Base-by-base conservation (phyloP, 1,139 yeast genomes). In the Geotrichum candidum region DNA sequence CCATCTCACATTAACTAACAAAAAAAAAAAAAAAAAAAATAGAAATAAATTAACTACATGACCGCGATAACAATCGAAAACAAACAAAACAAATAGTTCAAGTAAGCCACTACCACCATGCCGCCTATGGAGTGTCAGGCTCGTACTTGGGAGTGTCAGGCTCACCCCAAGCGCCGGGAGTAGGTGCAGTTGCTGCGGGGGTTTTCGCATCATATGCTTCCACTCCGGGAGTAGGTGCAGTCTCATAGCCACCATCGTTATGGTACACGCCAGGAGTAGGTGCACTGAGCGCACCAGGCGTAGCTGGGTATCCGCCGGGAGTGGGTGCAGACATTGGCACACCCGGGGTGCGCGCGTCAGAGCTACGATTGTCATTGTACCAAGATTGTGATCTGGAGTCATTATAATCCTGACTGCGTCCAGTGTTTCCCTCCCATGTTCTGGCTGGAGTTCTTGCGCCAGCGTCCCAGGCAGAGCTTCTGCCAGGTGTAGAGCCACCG, bases 271-370 rank as follows among this genome's bases (percentile, higher is more conserved):
- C 81, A 18, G 78, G 76, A 3, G 76, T 73, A 9, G 76, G 76
- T 1, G 77, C 78, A 55, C 73, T 70, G 53, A 73, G 63, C n/a
- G 70, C 73, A 64, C 84, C 83, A 75, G 84, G 82, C 53, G 83
- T 75, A 5, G 82, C 77, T 38, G 74, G 76, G 61, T 75, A 76
- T 72, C 76, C 75, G 4, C 76, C 75, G 1, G 78, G 78, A 1
- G 76, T 72, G 22, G 76, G 75, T 0, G 72, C 77, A 56, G 69
- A 65, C 33, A 72, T 64, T 13, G 46, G n/a, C n/a, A 69, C 72
- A 64, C 84, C 83, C 74, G 84, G 82, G 53, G 83, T 76, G 6
- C 82, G 77, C 35, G 75, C 77, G 60, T 75, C 76, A 15, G 76
- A 74, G 0, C 71, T 76, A 9, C 56, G 63, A 31, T 59, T 57